Base-by-base conservation (phyloP, 176 grass and related monocot species). In the Aegilops umbellulata region DNA sequence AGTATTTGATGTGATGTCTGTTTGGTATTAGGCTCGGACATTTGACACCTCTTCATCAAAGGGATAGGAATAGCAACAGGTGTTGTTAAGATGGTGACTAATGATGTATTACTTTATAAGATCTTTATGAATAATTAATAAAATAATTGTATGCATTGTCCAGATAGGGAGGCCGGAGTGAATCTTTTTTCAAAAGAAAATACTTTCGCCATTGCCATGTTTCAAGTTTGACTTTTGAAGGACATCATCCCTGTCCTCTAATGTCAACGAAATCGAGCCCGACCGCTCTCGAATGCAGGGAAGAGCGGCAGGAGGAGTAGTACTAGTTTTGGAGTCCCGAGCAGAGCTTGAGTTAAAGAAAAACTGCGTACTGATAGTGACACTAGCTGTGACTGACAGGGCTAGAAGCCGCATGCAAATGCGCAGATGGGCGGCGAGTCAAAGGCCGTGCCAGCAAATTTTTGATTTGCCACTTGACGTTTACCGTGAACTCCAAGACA, bases 281-380 rank as follows among this genome's bases (percentile, higher is more conserved):
- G 42, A 20, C 42, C 1, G 13, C 20, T 51, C 72, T 75, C 8
- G 25, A 75, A 75, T 8, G 25, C 14, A 24, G 42, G 42, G 15
- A 51, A 47, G 34, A 38, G 55, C n/a, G 57, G 77, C 34, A 38
- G 0, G 20, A 15, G 57, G 11, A 58, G 64, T 34, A 47, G n/a
- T 71, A 25, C 46, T 68, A 51, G 86, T 87, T 87, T 87, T 82
- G 86, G 70, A 44, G 12, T 87, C 79, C 86, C 78, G 79, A 87
- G 58, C n/a, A 38, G 12, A 44, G 11, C 42, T 44, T 42, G 39
- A 42, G 42, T 44, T 3, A 44, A 44, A 44, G 39, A 11, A 42
- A 42, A 42, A 42, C 39, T 42, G 10, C 10, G 10, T 38, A 38
- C 36, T 14, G 44, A 5, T 13, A 47, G 44, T 15, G 69, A 42